Evolutionary conservation across 495 filamentous ascomycete species (phyloP).

Genomic region (Penicillium dipodomyicola): DNA sequence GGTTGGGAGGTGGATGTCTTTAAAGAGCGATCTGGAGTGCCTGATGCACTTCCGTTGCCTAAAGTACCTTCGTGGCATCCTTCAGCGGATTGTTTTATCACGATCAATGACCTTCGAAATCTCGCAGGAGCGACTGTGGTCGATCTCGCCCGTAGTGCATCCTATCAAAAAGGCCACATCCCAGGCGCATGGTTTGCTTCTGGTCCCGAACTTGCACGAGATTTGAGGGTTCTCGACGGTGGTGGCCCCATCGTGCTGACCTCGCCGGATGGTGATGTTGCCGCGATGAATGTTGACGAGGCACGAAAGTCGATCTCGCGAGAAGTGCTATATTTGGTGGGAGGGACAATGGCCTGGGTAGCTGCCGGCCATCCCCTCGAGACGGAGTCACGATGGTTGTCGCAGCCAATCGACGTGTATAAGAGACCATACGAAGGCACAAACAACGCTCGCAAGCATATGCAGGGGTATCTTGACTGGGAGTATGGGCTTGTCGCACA

Average conservation of each 20-base stretch:
- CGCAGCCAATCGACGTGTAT: slow-evolving; percentile 28
- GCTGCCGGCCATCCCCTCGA: slow-evolving; percentile 19
- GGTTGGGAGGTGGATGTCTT: slow-evolving; percentile 31
- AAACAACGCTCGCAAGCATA: slow-evolving; percentile 26
- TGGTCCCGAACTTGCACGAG: slow-evolving; percentile 25
- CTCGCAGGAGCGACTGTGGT: slow-evolving; percentile 17
- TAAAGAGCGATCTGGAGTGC: slow-evolving; percentile 3
- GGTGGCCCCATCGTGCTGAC: slow-evolving; percentile 27
- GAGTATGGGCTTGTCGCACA: slow-evolving; percentile 31
- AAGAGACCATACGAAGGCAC: slow-evolving; percentile 31
- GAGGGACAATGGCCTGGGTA: slow-evolving; percentile 27
- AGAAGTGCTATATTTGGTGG: slow-evolving; percentile 17
- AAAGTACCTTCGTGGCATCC: slow-evolving; percentile 5
- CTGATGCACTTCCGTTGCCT: slow-evolving; percentile 2
- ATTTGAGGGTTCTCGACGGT: slow-evolving; percentile 10
- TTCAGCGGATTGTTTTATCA: slow-evolving; percentile 7
- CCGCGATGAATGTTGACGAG: slow-evolving; percentile 37
- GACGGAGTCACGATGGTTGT: slow-evolving; percentile 24
- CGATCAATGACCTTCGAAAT: slow-evolving; percentile 5
- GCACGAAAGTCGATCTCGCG: slow-evolving; percentile 8
- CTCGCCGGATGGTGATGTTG: slow-evolving; percentile 33
- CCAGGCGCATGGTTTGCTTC: slow-evolving; percentile 29
- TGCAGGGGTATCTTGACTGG: slow-evolving; percentile 33
- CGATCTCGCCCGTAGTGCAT: slow-evolving; percentile 29
- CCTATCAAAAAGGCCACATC: slow-evolving; percentile 28